Conservation (phyloP, 805 yeast genomes). For the Blastobotrys terrestris region DNA sequence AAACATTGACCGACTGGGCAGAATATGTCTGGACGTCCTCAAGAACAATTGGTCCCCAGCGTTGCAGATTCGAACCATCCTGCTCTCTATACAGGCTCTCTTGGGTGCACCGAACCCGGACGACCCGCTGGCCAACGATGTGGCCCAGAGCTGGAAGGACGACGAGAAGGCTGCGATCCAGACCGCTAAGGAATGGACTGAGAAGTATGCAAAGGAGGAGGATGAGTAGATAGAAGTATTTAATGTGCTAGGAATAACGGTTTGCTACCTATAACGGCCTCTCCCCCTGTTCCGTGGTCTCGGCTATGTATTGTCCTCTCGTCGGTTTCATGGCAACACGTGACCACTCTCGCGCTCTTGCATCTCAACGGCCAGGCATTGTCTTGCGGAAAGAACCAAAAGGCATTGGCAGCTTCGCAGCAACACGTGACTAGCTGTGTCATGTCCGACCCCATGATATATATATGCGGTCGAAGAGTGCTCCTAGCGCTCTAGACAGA, state of each 20-base stretch:
- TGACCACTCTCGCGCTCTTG: no score
- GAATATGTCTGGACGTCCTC: constrained; percentile 92
- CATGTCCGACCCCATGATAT: no score
- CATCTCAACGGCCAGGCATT: no score
- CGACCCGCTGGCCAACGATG: constrained; percentile 98
- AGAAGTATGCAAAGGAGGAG: constrained; percentile 78
- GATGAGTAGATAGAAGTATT: not conserved
- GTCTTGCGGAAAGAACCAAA: no score
- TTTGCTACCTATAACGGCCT: not conserved
- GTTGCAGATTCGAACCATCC: constrained; percentile 88
- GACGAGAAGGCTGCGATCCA: constrained; percentile 93
- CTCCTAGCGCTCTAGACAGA: no score
- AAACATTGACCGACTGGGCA: constrained; percentile 91
- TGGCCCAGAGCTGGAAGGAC: constrained; percentile 92
- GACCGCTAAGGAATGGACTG: constrained; percentile 97
- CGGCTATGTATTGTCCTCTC: no score
- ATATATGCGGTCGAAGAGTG: no score
- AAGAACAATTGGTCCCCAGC: constrained; percentile 99
- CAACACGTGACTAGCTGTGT: no score
- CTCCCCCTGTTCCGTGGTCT: no score
- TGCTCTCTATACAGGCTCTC: constrained; percentile 89
- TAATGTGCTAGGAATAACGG: constrained; percentile 4
- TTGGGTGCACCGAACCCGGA: constrained; percentile 98
- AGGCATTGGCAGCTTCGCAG: no score
- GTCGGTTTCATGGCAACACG: no score